Conservation (phyloP, 2,329 filamentous ascomycete genomes). For the Bertia moriformis region DNA sequence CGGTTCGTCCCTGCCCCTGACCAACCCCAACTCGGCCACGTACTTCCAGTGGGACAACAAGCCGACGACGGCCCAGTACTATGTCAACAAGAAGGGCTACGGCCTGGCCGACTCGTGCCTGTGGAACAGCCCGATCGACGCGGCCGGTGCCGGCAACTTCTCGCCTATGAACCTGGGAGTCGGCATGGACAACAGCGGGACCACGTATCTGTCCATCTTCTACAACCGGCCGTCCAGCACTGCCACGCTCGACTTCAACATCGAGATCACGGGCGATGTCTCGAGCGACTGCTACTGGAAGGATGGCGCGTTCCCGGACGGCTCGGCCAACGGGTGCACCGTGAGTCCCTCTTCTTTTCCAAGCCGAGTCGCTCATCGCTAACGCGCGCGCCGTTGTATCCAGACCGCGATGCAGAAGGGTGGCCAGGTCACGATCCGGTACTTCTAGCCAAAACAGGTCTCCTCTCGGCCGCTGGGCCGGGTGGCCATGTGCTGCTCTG, state of each 20-base stretch:
- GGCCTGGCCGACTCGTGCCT: slow-evolving; percentile 23
- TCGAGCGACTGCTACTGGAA: not conserved
- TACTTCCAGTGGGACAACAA: slow-evolving; percentile 45
- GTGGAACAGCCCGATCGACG: too few relatives aligned
- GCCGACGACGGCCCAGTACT: slow-evolving; percentile 52
- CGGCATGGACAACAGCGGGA: slow-evolving; percentile 33
- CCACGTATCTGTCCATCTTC: slow-evolving; percentile 42
- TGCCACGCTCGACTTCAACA: slow-evolving; percentile 36
- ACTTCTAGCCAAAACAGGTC: too few relatives aligned
- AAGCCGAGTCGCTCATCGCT: too few relatives aligned
- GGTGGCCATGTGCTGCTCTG: too few relatives aligned
- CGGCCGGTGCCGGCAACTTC: slow-evolving; percentile 39
- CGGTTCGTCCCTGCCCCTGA: slow-evolving; percentile 31
- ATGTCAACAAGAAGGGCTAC: slow-evolving; percentile 47
- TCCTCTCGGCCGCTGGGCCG: too few relatives aligned
- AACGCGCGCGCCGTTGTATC: slow-evolving; percentile 29
- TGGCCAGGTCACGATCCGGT: too few relatives aligned
- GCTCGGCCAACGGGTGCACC: not conserved
- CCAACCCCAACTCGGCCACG: slow-evolving; percentile 37
- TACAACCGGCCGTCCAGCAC: slow-evolving; percentile 43
- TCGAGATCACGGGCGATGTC: slow-evolving; percentile 28
- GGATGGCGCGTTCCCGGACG: not conserved
- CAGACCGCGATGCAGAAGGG: too few relatives aligned
- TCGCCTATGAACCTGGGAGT: slow-evolving; percentile 52
- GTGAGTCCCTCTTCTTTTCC: too few relatives aligned